A percentile compares a stretch with the other conserved stretches of the same genome.
Evolutionary conservation across 2,329 filamentous ascomycete genomes (phyloP).

Genomic region (Aaosphaeria pasadenensis): DNA sequence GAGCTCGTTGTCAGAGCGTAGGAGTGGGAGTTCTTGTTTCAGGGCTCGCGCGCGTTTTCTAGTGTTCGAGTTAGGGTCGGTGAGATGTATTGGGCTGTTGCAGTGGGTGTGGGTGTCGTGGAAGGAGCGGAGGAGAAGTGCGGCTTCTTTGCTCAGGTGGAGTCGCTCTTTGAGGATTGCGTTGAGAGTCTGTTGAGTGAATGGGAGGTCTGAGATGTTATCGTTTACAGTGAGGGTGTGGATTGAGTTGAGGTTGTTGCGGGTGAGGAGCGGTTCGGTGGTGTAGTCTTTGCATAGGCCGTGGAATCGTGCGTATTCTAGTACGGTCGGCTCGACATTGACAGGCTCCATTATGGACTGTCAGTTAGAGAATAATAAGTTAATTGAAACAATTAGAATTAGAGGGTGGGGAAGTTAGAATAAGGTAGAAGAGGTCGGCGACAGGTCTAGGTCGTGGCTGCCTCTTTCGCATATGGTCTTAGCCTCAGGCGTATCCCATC

Average conservation of each 20-base stretch:
- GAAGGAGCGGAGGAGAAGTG: constrained; percentile 22
- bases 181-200: constrained; percentile 4
- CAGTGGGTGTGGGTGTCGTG: constrained; percentile 5
- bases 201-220: constrained; percentile 14
- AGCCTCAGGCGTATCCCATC: too few species aligned
- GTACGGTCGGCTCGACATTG: constrained; percentile 13
- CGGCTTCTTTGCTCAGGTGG: constrained; percentile 24
- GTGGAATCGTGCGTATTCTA: constrained; percentile 49
- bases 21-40: constrained; percentile 47
- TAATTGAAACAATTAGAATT: too few species aligned
- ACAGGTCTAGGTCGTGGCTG: too few species aligned
- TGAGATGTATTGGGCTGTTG: neutral
- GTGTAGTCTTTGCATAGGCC: constrained; percentile 40
- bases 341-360: too few species aligned
- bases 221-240: constrained; percentile 6
- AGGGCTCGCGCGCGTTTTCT: constrained; percentile 19
- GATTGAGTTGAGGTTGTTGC: constrained; percentile 8
- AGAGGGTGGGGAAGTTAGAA: too few species aligned
- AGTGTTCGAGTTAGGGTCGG: constrained; percentile 3
- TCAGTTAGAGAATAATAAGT: too few species aligned
- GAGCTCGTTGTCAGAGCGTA: constrained; percentile 44
- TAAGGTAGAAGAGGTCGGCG: too few species aligned
- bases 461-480: too few species aligned
- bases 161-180: constrained; percentile 26
- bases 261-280: constrained; percentile 19